Base-by-base conservation (phyloP, 2,329 filamentous ascomycete genomes). In the Epichloe bromicola region DNA sequence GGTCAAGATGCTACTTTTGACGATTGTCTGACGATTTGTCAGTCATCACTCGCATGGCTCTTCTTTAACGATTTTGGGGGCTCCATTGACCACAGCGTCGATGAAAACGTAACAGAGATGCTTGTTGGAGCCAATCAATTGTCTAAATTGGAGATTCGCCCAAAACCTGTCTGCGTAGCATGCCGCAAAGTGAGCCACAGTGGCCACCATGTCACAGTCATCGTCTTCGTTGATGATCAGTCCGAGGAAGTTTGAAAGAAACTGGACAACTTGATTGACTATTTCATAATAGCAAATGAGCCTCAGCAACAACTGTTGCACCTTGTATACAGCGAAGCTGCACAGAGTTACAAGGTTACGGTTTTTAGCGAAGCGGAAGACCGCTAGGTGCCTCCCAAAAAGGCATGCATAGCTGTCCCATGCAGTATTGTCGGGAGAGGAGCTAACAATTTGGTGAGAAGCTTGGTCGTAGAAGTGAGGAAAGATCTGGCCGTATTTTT, bases 381-480 rank as follows among this genome's bases (percentile, higher is more conserved):
- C 30, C 30, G 0, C 0, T 30, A 1, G 3, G 3, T 30, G 30
- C 30, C 0, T 11, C 1, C 0, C 10, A 0, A 30, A 4, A 11
- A 30, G 8, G 7, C 1, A 0, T 4, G 26, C 1, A 30, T 30
- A 30, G 30, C 0, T 0, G 30, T 11, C 30, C 8, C 1, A 4
- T 30, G 3, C 8, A 0, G 1, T 1, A 30, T 30, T 11, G 3
- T 30, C 30, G 10, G 8, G 30, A 30, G 10, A 30, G 10, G 30
- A 8, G 11, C 30, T 30, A 10, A 11, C 8, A 30, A 30, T 30
- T 4, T 30, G 30, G 30, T 11, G 10, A 30, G 30, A 30, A 4
- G 3, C 11, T 30, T 11, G 10, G 3, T 30, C 10, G 30, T 30
- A 30, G 4, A 30, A 30, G 0, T 4, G 1, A 30, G 30, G 30